Conservation (phyloP, 495 filamentous ascomycete genomes). For the Talaromyces trachyspermus region DNA sequence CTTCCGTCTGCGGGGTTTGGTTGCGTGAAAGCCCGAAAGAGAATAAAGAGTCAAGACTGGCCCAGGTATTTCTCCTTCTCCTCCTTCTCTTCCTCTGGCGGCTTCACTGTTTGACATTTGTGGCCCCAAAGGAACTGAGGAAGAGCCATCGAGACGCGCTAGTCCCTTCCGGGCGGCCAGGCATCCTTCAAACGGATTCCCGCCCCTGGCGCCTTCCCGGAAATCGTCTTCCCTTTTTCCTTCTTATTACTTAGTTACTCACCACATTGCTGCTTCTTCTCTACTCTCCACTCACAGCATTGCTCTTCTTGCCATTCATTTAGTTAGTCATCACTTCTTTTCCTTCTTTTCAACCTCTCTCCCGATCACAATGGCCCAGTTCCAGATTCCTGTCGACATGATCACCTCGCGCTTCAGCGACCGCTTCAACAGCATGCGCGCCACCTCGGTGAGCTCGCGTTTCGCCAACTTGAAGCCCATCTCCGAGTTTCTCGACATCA, state of each 20-base stretch:
- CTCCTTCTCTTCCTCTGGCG: too few species aligned
- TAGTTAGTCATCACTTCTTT: slow-evolving; percentile 7
- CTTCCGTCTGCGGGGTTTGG: too few species aligned
- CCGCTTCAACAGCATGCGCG: slow-evolving; percentile 71
- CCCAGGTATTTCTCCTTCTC: too few species aligned
- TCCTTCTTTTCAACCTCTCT: slow-evolving; percentile 10
- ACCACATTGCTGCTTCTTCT: neutral
- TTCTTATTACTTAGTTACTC: neutral
- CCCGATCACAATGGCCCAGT: slow-evolving; percentile 62
- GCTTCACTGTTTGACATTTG: too few species aligned
- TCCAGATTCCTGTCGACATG: slow-evolving; percentile 84
- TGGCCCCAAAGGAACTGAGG: too few species aligned
- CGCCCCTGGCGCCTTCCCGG: slow-evolving; percentile 3
- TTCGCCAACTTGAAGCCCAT: slow-evolving; percentile 91
- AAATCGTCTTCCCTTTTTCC: slow-evolving; percentile 4
- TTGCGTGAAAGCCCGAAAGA: too few species aligned
- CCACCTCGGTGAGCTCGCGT: slow-evolving; percentile 65
- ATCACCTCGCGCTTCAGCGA: slow-evolving; percentile 79
- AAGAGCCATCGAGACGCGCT: neutral
- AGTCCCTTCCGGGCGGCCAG: neutral
- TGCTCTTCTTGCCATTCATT: slow-evolving; percentile 1
- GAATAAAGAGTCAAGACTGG: too few species aligned
- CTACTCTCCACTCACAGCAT: neutral
- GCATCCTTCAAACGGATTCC: too few species aligned
- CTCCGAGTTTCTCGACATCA: slow-evolving; percentile 91